Evolutionary conservation across 2,329 filamentous ascomycete genomes (phyloP).

Genomic region (Penicillium sp.): DNA sequence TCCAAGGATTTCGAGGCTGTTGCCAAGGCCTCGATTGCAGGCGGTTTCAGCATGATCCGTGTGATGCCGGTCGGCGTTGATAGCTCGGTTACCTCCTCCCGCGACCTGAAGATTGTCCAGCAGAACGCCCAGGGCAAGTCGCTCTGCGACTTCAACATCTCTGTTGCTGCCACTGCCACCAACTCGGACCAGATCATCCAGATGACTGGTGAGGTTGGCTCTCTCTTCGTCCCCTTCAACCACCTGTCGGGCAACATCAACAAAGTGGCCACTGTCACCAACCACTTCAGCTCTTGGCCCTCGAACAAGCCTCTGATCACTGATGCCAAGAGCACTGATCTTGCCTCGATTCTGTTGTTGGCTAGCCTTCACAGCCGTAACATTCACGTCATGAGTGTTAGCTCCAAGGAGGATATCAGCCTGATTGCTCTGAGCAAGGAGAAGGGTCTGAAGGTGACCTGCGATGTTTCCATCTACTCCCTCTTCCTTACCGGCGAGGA

Average conservation of each 20-base stretch:
- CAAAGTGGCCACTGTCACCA: constrained; percentile 75
- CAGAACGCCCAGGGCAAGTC: constrained; percentile 65
- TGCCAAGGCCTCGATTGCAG: constrained; percentile 69
- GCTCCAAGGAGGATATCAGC: constrained; percentile 75
- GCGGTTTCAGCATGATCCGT: constrained; percentile 77
- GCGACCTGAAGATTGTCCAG: constrained; percentile 68
- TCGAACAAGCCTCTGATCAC: constrained; percentile 75
- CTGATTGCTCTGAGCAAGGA: constrained; percentile 74
- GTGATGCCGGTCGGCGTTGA: constrained; percentile 74
- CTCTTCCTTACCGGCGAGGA: constrained; percentile 71
- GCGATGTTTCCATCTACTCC: constrained; percentile 77
- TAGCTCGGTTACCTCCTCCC: constrained; percentile 68
- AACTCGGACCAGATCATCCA: constrained; percentile 74
- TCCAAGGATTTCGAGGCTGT: constrained; percentile 67
- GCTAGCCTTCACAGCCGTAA: constrained; percentile 75
- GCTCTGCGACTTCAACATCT: constrained; percentile 78
- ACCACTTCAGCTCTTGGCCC: constrained; percentile 77
- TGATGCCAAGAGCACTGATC: constrained; percentile 74
- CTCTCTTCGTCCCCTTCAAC: constrained; percentile 80
- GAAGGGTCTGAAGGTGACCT: constrained; percentile 78
- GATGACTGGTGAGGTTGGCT: constrained; percentile 70
- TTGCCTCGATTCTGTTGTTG: constrained; percentile 75
- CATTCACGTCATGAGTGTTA: constrained; percentile 76
- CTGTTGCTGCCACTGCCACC: constrained; percentile 67
- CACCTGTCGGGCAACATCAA: constrained; percentile 77